phyloP scores from a whole-genome alignment of 805 yeast genomes.

The Monosporozyma aquatica region DNA sequence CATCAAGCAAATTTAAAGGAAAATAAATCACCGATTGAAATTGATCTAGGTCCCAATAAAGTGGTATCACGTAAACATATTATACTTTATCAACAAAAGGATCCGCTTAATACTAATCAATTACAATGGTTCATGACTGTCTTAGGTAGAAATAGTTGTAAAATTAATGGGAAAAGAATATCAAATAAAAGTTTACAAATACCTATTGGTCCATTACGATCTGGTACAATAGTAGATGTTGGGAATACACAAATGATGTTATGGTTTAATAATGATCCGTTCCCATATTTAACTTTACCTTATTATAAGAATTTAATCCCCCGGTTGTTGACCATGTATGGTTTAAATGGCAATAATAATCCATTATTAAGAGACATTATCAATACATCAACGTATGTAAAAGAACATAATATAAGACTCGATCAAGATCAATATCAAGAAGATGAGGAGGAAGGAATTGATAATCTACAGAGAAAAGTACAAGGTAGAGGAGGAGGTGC shows the following conservation, averaged over 20 bases:
- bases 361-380: slow-evolving; percentile 8
- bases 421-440: not conserved
- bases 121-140: slow-evolving; percentile 31
- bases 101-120: slow-evolving; percentile 73
- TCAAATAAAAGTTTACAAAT: not conserved
- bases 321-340: slow-evolving; percentile 22
- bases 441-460: not conserved
- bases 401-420: slow-evolving; percentile 1
- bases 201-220: slow-evolving; percentile 33
- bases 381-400: slow-evolving; percentile 8
- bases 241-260: slow-evolving; percentile 99
- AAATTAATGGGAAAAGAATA: slow-evolving; percentile 33
- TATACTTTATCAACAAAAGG: slow-evolving; percentile 46
- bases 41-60: slow-evolving; percentile 93
- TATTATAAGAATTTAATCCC: slow-evolving; percentile 29
- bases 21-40: slow-evolving; percentile 30
- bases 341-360: slow-evolving; percentile 17
- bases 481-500: too few species aligned
- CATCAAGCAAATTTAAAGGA: not conserved
- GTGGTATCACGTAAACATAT: slow-evolving; percentile 85
- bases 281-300: slow-evolving; percentile 47
- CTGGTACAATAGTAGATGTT: slow-evolving; percentile 84
- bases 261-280: slow-evolving; percentile 74
- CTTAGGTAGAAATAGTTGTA: slow-evolving; percentile 86
- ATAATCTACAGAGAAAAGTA: too few species aligned